A percentile compares a stretch with the other conserved stretches of the same genome.
Conservation (phyloP, 2,329 filamentous ascomycete genomes). For the Apiospora kogelbergensis region DNA sequence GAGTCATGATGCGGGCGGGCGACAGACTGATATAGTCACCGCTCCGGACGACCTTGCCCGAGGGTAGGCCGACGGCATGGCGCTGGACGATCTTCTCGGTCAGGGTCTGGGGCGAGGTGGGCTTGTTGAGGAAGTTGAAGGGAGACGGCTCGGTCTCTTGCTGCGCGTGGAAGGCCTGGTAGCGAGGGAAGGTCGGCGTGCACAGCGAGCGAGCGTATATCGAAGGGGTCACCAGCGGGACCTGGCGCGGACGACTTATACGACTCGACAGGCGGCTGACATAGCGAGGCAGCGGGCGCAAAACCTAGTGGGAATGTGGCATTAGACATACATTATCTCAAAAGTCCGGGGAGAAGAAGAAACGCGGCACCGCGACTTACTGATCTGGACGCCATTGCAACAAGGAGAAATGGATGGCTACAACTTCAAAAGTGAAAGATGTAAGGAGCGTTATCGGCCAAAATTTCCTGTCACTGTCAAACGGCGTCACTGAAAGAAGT, state of each 20-base stretch:
- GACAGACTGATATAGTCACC: conserved; percentile 63
- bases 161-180: conserved; percentile 9
- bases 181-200: conserved; percentile 4
- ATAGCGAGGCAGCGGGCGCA: conserved; percentile 2
- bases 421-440: neutral
- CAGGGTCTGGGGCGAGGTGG: conserved; percentile 8
- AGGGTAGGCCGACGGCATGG: conserved; percentile 10
- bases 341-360: too few species aligned
- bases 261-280: conserved; percentile 1
- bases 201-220: neutral
- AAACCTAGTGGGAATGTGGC: neutral
- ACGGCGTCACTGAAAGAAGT: neutral
- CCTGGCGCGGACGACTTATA: neutral
- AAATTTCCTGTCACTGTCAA: neutral
- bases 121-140: neutral
- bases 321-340: neutral
- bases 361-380: neutral
- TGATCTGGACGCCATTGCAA: conserved; percentile 5
- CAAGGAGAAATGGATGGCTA: neutral
- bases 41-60: conserved; percentile 6
- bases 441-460: neutral
- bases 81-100: conserved; percentile 14
- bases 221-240: neutral
- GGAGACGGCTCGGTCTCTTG: neutral
- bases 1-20: conserved; percentile 78